These are phyloP conservation scores for Debaryomyces psychrophilus DNA, from an alignment of 1,139 yeast species.

Conservation along the genomic window DNA sequence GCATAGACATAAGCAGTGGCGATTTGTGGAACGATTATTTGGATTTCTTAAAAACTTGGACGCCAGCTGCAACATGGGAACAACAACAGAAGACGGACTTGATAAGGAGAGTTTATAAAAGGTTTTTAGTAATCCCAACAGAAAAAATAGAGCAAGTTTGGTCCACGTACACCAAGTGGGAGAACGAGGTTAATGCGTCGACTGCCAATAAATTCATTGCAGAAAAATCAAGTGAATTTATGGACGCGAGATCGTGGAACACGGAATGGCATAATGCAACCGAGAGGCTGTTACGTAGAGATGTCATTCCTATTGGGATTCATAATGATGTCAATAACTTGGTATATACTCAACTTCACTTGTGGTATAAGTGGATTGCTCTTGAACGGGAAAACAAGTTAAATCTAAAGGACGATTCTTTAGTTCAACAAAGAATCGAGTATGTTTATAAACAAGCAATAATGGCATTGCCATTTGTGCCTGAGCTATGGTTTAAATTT, in stretches of 20 bases:
- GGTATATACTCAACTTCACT: slow-evolving; percentile 44
- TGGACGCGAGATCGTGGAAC: slow-evolving; percentile 82
- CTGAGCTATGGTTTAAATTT: slow-evolving; percentile 85
- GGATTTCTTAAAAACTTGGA: slow-evolving; percentile 77
- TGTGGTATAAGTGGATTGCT: slow-evolving; percentile 77
- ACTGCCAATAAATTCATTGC: slow-evolving; percentile 86
- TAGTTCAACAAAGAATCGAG: slow-evolving; percentile 61
- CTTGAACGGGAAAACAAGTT: slow-evolving; percentile 79
- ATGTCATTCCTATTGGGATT: slow-evolving; percentile 38
- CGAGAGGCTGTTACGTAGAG: slow-evolving; percentile 41
- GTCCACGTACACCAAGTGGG: slow-evolving; percentile 83
- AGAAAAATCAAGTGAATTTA: slow-evolving; percentile 83
- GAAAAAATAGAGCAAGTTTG: slow-evolving; percentile 76
- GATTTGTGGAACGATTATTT: slow-evolving; percentile 82
- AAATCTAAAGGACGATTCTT: slow-evolving; percentile 53
- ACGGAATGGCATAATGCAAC: slow-evolving; percentile 69
- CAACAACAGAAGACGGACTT: slow-evolving; percentile 81
- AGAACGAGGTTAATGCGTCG: slow-evolving; percentile 69
- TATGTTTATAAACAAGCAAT: slow-evolving; percentile 77
- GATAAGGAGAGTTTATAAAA: slow-evolving; percentile 73
- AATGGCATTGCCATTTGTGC: slow-evolving; percentile 67
- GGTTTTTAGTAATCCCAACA: slow-evolving; percentile 71
- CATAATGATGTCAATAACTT: slow-evolving; percentile 26
- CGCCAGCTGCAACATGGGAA: slow-evolving; percentile 82
- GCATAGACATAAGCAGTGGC: slow-evolving; percentile 74